These are phyloP conservation scores for Agaricus subrufescens DNA, from an alignment of 768 basidiomycete genomes.

Conservation along the genomic window DNA sequence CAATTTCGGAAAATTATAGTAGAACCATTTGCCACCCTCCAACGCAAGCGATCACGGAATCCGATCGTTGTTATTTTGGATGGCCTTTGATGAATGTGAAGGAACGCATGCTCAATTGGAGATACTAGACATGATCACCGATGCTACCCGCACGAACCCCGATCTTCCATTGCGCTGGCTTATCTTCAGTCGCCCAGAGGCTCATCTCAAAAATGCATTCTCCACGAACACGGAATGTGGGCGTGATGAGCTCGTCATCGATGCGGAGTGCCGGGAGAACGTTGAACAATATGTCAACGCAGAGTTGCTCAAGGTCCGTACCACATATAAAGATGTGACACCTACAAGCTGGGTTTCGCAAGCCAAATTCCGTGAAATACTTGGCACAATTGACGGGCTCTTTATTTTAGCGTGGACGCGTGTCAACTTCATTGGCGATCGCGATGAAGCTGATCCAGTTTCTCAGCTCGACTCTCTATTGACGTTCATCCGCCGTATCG, in stretches of 20 bases:
- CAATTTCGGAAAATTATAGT: conserved; percentile 4
- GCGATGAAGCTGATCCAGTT: background rate
- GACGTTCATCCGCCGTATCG: background rate
- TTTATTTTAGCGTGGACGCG: background rate
- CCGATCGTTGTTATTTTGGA: background rate
- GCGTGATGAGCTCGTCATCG: background rate
- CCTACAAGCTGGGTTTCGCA: background rate
- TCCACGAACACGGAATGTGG: background rate
- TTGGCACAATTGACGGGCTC: background rate
- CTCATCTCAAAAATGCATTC: background rate
- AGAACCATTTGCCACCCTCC: background rate
- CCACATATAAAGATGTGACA: background rate
- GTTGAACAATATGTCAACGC: background rate
- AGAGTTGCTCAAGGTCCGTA: background rate
- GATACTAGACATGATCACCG: background rate
- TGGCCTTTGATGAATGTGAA: conserved; percentile 4
- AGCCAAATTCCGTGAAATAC: background rate
- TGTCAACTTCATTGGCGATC: background rate
- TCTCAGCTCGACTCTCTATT: background rate
- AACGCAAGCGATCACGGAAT: background rate
- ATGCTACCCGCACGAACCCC: background rate
- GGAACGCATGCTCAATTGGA: background rate
- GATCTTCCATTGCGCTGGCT: background rate
- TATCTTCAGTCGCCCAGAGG: too few species aligned
- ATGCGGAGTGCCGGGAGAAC: background rate